Evolutionary conservation across 352 stramenopile genomes (phyloP), one percentile per base, ranked within the genome.

Genomic region (Globisporangium uncinulatum): DNA sequence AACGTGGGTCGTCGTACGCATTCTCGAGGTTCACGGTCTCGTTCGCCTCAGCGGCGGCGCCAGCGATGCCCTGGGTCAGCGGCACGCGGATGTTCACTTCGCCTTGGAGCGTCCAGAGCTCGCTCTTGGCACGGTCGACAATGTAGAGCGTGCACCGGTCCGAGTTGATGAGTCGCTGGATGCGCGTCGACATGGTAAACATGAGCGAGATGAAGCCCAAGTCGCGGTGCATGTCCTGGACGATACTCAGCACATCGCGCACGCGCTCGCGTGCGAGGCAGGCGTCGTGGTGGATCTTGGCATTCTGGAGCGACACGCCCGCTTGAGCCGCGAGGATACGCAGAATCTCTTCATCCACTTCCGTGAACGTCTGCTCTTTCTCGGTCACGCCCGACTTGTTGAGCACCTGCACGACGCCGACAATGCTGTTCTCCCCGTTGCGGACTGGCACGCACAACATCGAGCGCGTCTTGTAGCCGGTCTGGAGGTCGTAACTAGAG

Each of bases 141-240:
- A 98, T 92, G 68, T 96, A 98, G 5, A 98, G 71, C 21, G 89
- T 96, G 52, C 89, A 96, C 6, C 92, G 84, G 61, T 98, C 93
- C 41, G 89, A 94, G 55, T 94, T 81, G 10, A 97, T 77, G 47
- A 97, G 78, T 36, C 67, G 71, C 49, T 92, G 86, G 14, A 96
- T 85, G 29, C 92, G 83, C 15, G 82, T 86, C 20, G 90, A 97
- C 56, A 97, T 94, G 6, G 88, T 94, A 56, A 96, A 96, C 75
- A 96, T 95, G 17, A 97, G 63, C 21, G 84, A 89, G 65, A 87
- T 95, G 61, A 96, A 93, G 24, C 86, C 88, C 45, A 97, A 58
- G 62, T 96, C 87, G 29, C 76, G 67, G 62, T 97, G 87, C 81
- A 97, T 92, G 50, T 94, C 86, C 50, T 90, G 79, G n/a, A 97